These are phyloP conservation scores for Elongisporangium anandrum DNA, from an alignment of 352 stramenopile species.

Conservation along the genomic window DNA sequence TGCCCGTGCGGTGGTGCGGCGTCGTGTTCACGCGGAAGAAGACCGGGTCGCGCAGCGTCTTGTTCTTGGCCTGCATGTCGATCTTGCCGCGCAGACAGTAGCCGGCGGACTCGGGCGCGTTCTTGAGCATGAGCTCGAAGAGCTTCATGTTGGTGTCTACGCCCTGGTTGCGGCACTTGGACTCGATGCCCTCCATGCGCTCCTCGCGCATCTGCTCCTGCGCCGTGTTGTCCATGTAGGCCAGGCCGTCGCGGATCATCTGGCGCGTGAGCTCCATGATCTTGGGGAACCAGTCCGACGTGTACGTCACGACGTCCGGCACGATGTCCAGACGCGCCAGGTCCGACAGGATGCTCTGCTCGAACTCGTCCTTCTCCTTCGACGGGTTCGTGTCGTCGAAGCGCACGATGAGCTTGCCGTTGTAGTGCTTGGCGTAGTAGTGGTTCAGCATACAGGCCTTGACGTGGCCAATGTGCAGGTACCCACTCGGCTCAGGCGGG, in stretches of 20 bases:
- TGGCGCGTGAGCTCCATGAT: constrained; percentile 93
- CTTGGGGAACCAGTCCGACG: constrained; percentile 96
- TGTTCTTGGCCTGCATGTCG: constrained; percentile 92
- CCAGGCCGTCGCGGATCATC: constrained; percentile 94
- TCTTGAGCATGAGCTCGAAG: constrained; percentile 96
- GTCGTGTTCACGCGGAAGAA: constrained; percentile 85
- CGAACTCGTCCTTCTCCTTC: constrained; percentile 99
- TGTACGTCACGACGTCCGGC: constrained; percentile 91
- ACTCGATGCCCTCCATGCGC: constrained; percentile 92
- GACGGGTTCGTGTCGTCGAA: constrained; percentile 99
- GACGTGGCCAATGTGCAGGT: constrained; percentile 99
- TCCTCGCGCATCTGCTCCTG: constrained; percentile 97
- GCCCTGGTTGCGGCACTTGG: constrained; percentile 86
- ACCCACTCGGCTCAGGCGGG: constrained; percentile 97
- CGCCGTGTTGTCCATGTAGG: constrained; percentile 99
- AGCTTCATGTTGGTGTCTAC: constrained; percentile 87
- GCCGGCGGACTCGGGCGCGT: constrained; percentile 70
- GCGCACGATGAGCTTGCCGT: constrained; percentile 96
- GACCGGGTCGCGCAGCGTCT: constrained; percentile 85
- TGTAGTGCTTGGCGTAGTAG: constrained; percentile 97
- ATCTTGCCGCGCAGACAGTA: constrained; percentile 92
- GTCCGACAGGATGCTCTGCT: constrained; percentile 93
- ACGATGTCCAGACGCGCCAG: constrained; percentile 82
- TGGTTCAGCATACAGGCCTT: constrained; percentile 99
- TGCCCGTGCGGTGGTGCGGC: constrained; percentile 90